Evolutionary conservation across 495 filamentous ascomycete genomes (phyloP), one percentile per base, ranked within the genome.

Genomic region (Trichocladium antarcticum): DNA sequence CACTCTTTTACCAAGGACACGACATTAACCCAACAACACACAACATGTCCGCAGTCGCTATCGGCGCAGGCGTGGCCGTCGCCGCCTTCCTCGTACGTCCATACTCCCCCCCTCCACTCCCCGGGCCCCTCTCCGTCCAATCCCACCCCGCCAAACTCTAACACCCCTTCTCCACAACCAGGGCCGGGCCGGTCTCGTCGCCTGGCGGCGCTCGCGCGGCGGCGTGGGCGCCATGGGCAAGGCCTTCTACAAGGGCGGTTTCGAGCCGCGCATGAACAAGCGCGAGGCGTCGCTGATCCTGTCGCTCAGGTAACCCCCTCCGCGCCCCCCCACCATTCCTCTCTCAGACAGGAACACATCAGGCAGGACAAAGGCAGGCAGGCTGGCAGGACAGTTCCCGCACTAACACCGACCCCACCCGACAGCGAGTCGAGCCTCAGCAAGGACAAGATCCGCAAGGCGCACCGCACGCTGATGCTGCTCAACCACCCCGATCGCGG

Each of bases 401-500:
- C n/a, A n/a, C 44, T 39, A 38, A 42, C 42, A 27, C 21, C 24
- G 37, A 15, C 9, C 17, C 41, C 8, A 4, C 24, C 8, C 20
- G 42, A 60, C 51, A 96, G 90, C 44, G 92, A 97, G 65, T 77
- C 87, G 39, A 78, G 78, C 51, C 54, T 95, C 56, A 88, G 80
- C 45, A 95, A 93, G 70, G 87, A 95, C 35, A 89, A 90, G 55
- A 74, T 99, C 41, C 85, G 92, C 59, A 96, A 97, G 73, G 89
- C 90, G 55, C 92, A 99, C 71, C 81, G 92, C 29, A 87, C 85
- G 51, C 81, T 97, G 43, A 99, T 99, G 92, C 77, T 99, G 44
- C 73, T 93, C 52, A 99, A 99, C 70, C 92, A 99, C 68, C 92
- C 92, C 27, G 92, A 99, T 68, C 86, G 92, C 53, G 92, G 92